Conservation (phyloP, 2,329 filamentous ascomycete genomes). For the Aplosporella prunicola region DNA sequence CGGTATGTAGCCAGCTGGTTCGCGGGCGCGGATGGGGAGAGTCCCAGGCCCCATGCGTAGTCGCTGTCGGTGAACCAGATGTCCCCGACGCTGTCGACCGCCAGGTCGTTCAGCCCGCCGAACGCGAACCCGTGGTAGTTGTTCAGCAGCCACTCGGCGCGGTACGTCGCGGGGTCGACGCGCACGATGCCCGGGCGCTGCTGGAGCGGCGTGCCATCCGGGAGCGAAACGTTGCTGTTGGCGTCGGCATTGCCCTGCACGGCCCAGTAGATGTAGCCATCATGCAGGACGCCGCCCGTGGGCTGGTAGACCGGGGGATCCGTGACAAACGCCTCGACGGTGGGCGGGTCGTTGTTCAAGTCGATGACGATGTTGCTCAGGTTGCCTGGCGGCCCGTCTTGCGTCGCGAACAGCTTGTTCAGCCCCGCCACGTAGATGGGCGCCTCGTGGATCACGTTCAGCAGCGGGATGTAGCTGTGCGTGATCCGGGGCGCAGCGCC, state of each 20-base stretch:
- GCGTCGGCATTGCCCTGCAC: background rate
- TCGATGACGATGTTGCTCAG: conserved; percentile 1
- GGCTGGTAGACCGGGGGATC: background rate
- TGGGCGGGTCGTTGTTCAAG: background rate
- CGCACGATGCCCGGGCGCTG: conserved; percentile 2
- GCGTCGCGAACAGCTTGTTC: conserved; percentile 4
- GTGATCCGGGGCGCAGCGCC: conserved; percentile 16
- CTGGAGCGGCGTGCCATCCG: background rate
- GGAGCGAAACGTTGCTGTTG: too few species aligned
- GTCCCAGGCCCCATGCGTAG: conserved; percentile 23
- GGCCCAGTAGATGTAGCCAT: conserved; percentile 1
- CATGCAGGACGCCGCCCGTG: background rate
- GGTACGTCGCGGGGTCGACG: conserved; percentile 1
- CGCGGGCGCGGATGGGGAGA: conserved; percentile 15
- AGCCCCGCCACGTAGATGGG: conserved; percentile 12
- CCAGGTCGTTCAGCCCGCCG: conserved; percentile 4
- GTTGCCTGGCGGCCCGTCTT: background rate
- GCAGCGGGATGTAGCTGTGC: conserved; percentile 11
- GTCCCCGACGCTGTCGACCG: background rate
- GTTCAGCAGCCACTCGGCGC: conserved; percentile 1
- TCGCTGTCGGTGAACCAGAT: conserved; percentile 13
- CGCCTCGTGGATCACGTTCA: conserved; percentile 8
- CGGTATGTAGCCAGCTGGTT: conserved; percentile 28
- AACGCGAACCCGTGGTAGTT: conserved; percentile 9
- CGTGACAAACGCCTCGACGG: background rate